Evolutionary conservation across 495 filamentous ascomycete species (phyloP).

Genomic region (Aspergillus sparsus): DNA sequence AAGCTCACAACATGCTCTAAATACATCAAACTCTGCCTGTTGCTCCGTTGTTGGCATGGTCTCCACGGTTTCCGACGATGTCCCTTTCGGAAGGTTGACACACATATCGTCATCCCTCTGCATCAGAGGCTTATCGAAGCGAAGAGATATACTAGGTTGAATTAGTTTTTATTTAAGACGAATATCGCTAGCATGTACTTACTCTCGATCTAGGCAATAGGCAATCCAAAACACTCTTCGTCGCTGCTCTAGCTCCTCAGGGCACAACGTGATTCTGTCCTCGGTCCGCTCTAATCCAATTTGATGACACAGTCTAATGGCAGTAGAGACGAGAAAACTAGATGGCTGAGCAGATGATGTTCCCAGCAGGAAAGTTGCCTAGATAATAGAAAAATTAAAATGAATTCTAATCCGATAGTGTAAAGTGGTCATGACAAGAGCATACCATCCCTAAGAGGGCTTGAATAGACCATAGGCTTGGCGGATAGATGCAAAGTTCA

Average conservation of each 20-base stretch:
- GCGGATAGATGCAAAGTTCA: constrained; percentile 22
- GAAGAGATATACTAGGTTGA: constrained; percentile 20
- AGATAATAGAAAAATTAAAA: neutral
- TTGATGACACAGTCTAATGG: constrained; percentile 21
- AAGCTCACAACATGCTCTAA: constrained; percentile 21
- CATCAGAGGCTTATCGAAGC: constrained; percentile 19
- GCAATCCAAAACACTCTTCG: constrained; percentile 24
- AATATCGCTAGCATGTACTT: neutral
- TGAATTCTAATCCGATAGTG: neutral
- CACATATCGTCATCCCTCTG: constrained; percentile 23
- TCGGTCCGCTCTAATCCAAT: constrained; percentile 16
- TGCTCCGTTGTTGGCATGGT: constrained; percentile 11
- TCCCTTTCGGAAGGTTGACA: constrained; percentile 12
- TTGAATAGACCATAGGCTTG: constrained; percentile 21
- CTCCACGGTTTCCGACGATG: constrained; percentile 3
- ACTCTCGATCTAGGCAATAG: constrained; percentile 29
- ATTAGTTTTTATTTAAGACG: constrained; percentile 4
- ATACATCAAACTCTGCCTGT: constrained; percentile 16
- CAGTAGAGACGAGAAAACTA: constrained; percentile 23
- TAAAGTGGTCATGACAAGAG: neutral
- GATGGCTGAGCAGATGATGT: constrained; percentile 20
- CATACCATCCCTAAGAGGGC: constrained; percentile 24
- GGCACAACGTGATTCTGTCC: neutral
- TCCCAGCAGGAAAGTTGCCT: constrained; percentile 21
- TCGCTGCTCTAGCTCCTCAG: constrained; percentile 17